Conservation (phyloP, 306 rosid species). For the Arachis stenosperma region DNA sequence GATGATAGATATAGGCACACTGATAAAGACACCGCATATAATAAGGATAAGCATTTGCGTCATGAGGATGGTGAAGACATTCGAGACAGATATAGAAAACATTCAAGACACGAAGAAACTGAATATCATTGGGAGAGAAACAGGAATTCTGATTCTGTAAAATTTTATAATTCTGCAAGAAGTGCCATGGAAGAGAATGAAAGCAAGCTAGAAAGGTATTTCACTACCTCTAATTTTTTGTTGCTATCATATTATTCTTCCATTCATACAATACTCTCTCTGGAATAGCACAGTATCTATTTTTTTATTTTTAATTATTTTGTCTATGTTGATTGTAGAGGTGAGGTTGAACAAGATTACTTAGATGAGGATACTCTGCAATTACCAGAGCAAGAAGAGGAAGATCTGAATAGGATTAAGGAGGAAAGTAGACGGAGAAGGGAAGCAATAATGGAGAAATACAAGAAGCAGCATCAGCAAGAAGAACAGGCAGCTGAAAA, state of each 20-base stretch:
- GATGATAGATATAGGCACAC: constrained; percentile 53
- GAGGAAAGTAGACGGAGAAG: constrained; percentile 93
- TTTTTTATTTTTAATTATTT: constrained; percentile 17
- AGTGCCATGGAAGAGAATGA: constrained; percentile 41
- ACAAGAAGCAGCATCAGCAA: constrained; percentile 66
- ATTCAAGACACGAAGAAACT: constrained; percentile 58
- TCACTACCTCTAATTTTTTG: neutral
- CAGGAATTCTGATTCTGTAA: constrained; percentile 41
- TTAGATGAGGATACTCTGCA: constrained; percentile 61
- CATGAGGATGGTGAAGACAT: constrained; percentile 48
- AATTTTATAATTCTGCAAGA: constrained; percentile 40
- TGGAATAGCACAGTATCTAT: neutral
- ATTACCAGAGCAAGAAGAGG: constrained; percentile 87
- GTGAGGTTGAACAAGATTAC: constrained; percentile 72
- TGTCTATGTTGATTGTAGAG: constrained; percentile 49
- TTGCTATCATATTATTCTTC: neutral
- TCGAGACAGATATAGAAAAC: constrained; percentile 56
- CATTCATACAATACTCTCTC: neutral
- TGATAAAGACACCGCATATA: constrained; percentile 45
- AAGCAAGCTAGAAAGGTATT: constrained; percentile 55
- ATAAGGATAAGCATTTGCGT: constrained; percentile 53
- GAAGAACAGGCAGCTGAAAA: constrained; percentile 45
- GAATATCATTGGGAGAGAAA: constrained; percentile 47
- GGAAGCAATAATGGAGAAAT: constrained; percentile 90
- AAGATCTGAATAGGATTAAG: constrained; percentile 85